A percentile compares a stretch with the other conserved stretches of the same genome.
phyloP scores from a whole-genome alignment of 495 filamentous ascomycete genomes.

The Aspergillus indologenus region DNA sequence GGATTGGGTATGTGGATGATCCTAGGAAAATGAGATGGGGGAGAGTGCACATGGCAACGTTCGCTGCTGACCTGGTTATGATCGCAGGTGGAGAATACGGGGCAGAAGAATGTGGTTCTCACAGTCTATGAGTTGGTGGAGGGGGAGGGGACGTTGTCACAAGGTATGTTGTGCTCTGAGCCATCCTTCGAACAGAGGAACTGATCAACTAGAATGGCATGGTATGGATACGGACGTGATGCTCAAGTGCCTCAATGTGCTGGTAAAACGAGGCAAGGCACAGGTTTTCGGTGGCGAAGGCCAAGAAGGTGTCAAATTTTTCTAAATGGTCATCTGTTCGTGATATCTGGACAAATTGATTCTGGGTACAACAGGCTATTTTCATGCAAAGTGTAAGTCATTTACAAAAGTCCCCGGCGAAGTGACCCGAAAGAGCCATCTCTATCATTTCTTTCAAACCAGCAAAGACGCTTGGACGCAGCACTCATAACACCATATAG shows the following conservation, averaged over 20 bases:
- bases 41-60: too few relatives aligned
- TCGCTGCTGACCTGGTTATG: constrained; percentile 6
- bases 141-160: constrained; percentile 59
- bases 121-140: constrained; percentile 74
- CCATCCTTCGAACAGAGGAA: background rate
- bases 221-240: constrained; percentile 81
- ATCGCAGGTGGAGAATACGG: constrained; percentile 64
- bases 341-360: background rate
- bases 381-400: constrained; percentile 12
- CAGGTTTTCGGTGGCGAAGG: constrained; percentile 89
- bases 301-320: constrained; percentile 91
- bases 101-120: constrained; percentile 68
- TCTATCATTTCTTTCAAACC: background rate
- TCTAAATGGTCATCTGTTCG: constrained; percentile 46
- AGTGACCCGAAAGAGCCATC: constrained; percentile 1
- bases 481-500: constrained; percentile 3
- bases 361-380: constrained; percentile 5
- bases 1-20: constrained; percentile 54
- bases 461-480: constrained; percentile 13
- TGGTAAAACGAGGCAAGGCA: constrained; percentile 87
- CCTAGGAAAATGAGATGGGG: too few relatives aligned
- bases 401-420: constrained; percentile 15
- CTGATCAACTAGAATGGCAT: constrained; percentile 65
- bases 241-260: constrained; percentile 67
- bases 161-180: constrained; percentile 49